phyloP scores from a whole-genome alignment of 106 monocot genomes.

The Allium fistulosum region DNA sequence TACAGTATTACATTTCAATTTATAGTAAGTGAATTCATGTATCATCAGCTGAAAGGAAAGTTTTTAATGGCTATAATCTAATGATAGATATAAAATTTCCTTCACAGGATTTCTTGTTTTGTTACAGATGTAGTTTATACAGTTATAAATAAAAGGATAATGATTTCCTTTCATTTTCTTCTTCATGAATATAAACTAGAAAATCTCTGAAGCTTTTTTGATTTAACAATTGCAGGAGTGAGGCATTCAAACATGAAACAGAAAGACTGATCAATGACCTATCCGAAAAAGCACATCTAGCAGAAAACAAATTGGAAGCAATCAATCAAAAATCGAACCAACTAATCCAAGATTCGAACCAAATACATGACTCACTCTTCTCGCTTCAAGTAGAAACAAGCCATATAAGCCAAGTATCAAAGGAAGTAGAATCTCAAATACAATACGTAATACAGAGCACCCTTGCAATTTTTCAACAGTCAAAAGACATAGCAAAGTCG shows the following conservation, averaged over 20 bases:
- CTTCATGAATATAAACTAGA: too few species aligned
- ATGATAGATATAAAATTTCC: too few species aligned
- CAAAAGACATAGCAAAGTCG: conserved; percentile 40
- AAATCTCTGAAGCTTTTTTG: too few species aligned
- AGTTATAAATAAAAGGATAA: too few species aligned
- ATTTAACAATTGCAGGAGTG: conserved; percentile 23
- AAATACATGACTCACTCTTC: conserved; percentile 48
- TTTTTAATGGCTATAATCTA: too few species aligned
- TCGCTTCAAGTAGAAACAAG: conserved; percentile 42
- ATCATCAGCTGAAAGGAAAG: too few species aligned
- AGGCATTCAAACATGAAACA: conserved; percentile 64
- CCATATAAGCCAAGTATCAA: conserved; percentile 34
- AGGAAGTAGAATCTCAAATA: conserved; percentile 35
- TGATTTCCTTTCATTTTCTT: too few species aligned
- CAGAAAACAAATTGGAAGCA: conserved; percentile 46
- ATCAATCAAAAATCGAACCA: conserved; percentile 50
- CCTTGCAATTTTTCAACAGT: conserved; percentile 48
- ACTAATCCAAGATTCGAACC: conserved; percentile 35
- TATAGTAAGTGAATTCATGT: too few species aligned
- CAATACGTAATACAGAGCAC: conserved; percentile 46
- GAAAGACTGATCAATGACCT: conserved; percentile 74
- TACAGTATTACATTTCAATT: too few species aligned
- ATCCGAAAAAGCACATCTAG: conserved; percentile 31
- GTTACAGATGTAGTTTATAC: too few species aligned
- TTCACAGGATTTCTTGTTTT: too few species aligned